A percentile compares a stretch with the other conserved stretches of the same genome.
Evolutionary conservation across 2,329 filamentous ascomycete genomes (phyloP).

Genomic region (Metarhizium rileyi): DNA sequence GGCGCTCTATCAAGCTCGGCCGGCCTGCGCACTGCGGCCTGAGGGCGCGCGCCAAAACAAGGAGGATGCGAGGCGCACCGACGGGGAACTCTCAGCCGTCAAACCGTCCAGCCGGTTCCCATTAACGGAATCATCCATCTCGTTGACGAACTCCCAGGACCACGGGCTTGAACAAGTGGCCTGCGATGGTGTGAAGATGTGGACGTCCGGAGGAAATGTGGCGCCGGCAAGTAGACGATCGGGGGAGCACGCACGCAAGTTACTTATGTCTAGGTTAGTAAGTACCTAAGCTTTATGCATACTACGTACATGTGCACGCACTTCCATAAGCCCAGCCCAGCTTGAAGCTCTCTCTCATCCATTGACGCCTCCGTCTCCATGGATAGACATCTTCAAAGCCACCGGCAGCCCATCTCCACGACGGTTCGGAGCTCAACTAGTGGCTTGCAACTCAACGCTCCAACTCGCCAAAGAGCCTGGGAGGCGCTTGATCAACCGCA

Average conservation of each 20-base stretch:
- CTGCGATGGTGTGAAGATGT: not conserved
- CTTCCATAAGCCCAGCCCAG: not conserved
- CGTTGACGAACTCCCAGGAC: not conserved
- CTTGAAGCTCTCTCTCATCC: not conserved
- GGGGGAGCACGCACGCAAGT: too few species aligned
- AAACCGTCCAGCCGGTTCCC: too few species aligned
- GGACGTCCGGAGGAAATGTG: not conserved
- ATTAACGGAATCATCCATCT: too few species aligned
- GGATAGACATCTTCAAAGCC: not conserved
- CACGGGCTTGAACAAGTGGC: too few species aligned
- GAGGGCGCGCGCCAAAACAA: too few species aligned
- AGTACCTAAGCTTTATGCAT: too few species aligned
- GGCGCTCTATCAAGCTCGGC: not conserved
- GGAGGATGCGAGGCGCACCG: not conserved
- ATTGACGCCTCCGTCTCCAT: not conserved
- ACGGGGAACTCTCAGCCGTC: not conserved
- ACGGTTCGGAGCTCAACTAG: not conserved
- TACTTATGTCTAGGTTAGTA: too few species aligned
- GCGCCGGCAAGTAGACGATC: slow-evolving; percentile 4
- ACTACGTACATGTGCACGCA: too few species aligned
- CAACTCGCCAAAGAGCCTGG: not conserved
- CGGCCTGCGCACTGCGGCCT: not conserved
- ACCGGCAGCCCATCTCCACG: not conserved
- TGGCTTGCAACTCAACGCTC: not conserved
- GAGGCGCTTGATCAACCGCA: not conserved